Evolutionary conservation across 352 stramenopile species (phyloP).

Genomic region (Phytophthora litchii): DNA sequence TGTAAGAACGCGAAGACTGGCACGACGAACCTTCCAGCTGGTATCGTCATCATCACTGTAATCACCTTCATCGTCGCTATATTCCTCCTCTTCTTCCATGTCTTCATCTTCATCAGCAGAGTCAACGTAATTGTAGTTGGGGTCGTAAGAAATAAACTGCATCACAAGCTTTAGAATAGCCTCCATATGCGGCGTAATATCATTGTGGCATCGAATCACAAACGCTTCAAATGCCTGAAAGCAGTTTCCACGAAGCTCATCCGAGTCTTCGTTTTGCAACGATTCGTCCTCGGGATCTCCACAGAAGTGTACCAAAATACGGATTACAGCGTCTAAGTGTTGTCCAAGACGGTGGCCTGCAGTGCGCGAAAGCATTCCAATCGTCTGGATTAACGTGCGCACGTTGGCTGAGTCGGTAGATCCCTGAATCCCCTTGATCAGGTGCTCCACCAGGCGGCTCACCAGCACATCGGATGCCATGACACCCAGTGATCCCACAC

Average conservation of each 20-base stretch:
- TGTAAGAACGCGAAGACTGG: slow-evolving; percentile 92
- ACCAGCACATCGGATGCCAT: slow-evolving; percentile 96
- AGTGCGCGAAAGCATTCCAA: slow-evolving; percentile 96
- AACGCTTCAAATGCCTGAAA: slow-evolving; percentile 99
- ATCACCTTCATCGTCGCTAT: slow-evolving; percentile 85
- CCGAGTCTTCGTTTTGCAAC: slow-evolving; percentile 93
- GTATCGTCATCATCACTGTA: slow-evolving; percentile 95
- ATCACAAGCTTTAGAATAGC: slow-evolving; percentile 91
- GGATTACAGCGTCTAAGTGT: slow-evolving; percentile 96
- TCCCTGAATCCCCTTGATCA: slow-evolving; percentile 92
- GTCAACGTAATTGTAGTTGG: slow-evolving; percentile 98
- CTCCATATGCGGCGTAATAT: slow-evolving; percentile 95
- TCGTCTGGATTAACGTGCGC: slow-evolving; percentile 95
- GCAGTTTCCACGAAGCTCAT: slow-evolving; percentile 97
- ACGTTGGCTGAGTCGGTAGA: slow-evolving; percentile 76
- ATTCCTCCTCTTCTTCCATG: slow-evolving; percentile 86
- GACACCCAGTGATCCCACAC: slow-evolving; percentile 94
- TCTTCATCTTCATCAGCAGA: slow-evolving; percentile 91
- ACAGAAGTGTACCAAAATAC: slow-evolving; percentile 96
- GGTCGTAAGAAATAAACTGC: slow-evolving; percentile 97
- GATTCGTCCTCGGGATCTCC: slow-evolving; percentile 92
- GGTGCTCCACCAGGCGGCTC: slow-evolving; percentile 91
- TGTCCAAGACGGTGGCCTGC: slow-evolving; percentile 95
- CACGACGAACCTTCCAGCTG: slow-evolving; percentile 97
- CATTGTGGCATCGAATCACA: slow-evolving; percentile 94